phyloP scores from a whole-genome alignment of 495 filamentous ascomycete species.

The Terfezia boudieri region DNA sequence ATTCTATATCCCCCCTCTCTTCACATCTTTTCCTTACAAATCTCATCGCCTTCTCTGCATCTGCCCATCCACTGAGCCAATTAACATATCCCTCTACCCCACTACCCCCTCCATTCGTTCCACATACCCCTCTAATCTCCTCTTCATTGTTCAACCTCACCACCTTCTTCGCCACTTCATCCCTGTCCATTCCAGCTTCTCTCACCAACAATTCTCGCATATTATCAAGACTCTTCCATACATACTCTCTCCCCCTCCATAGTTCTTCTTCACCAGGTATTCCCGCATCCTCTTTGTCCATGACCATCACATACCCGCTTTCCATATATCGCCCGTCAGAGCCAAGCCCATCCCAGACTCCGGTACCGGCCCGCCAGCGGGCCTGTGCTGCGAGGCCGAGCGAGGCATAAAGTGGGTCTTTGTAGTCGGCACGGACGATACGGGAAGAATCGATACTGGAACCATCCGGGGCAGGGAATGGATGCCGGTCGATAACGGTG shows the following conservation, averaged over 20 bases:
- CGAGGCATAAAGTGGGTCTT: conserved; percentile 42
- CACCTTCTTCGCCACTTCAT: conserved; percentile 12
- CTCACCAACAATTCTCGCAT: neutral
- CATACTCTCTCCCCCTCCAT: neutral
- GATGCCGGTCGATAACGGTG: conserved; percentile 42
- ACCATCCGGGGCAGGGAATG: conserved; percentile 48
- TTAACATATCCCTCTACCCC: conserved; percentile 66
- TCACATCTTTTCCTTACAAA: conserved; percentile 34
- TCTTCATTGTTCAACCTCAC: conserved; percentile 26
- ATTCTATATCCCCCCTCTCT: conserved; percentile 35
- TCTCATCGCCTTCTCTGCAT: conserved; percentile 51
- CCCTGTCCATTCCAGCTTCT: neutral
- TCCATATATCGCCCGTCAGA: conserved; percentile 50
- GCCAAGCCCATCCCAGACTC: conserved; percentile 24
- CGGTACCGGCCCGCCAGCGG: conserved; percentile 41
- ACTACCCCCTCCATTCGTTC: conserved; percentile 26
- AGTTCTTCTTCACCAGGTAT: neutral
- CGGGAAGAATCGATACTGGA: conserved; percentile 55
- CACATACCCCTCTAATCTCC: conserved; percentile 25
- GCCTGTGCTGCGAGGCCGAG: conserved; percentile 44
- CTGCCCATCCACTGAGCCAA: conserved; percentile 55
- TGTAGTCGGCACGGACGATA: conserved; percentile 67
- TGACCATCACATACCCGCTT: conserved; percentile 48
- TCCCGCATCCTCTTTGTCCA: conserved; percentile 21
- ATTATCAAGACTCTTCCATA: neutral